These are phyloP conservation scores for Chrysoporthe puriensis DNA, from an alignment of 2,329 filamentous ascomycete species.

Conservation along the genomic window DNA sequence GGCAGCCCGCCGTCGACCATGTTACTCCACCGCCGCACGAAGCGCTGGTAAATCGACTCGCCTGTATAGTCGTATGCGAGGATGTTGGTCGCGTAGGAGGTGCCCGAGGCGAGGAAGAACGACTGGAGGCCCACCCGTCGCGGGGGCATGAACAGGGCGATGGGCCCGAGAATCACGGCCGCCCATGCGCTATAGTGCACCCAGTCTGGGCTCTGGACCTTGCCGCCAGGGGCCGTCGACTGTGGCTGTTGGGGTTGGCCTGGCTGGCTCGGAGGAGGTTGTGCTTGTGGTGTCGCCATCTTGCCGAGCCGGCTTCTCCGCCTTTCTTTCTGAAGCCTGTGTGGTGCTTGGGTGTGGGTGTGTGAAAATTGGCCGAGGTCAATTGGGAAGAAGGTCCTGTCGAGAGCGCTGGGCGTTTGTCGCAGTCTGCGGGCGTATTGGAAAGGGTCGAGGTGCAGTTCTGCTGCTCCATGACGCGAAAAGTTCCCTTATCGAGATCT, in stretches of 20 bases:
- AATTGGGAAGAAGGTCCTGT: neutral
- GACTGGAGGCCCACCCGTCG: conserved; percentile 56
- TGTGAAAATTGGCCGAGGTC: neutral
- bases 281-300: conserved; percentile 26
- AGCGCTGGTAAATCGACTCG: conserved; percentile 53
- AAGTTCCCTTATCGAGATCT: conserved; percentile 10
- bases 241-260: conserved; percentile 1
- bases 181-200: conserved; percentile 54
- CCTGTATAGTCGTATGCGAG: conserved; percentile 62
- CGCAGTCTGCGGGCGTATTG: neutral
- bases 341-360: neutral
- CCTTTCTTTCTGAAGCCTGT: neutral
- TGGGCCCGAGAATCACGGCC: conserved; percentile 50
- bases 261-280: conserved; percentile 12
- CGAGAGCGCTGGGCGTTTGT: neutral
- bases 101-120: conserved; percentile 52
- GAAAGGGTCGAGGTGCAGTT: neutral
- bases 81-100: conserved; percentile 58
- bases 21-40: conserved; percentile 46
- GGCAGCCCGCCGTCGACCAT: conserved; percentile 59
- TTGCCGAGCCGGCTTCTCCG: neutral
- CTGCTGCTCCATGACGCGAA: conserved; percentile 4
- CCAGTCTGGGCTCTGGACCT: conserved; percentile 36
- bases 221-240: conserved; percentile 5
- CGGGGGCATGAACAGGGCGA: conserved; percentile 56